These are phyloP conservation scores for Castanospermum australe DNA, from an alignment of 306 rosid species.

Conservation along the genomic window DNA sequence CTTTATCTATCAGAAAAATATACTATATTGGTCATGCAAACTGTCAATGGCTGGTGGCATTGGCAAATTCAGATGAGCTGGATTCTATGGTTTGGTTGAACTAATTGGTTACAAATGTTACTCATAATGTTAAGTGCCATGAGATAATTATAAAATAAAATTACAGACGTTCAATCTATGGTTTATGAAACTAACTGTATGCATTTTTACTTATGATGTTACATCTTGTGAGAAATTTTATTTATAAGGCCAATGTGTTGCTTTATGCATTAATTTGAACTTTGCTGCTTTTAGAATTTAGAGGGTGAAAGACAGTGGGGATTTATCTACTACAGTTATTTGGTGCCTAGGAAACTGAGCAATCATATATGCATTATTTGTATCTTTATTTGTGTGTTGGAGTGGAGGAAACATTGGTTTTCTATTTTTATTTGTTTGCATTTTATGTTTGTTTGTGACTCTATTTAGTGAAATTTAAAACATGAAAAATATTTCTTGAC, in stretches of 20 bases:
- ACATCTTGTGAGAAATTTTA: background rate
- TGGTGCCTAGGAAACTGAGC: slow-evolving; percentile 12
- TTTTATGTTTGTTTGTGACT: slow-evolving; percentile 10
- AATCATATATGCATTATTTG: slow-evolving; percentile 4
- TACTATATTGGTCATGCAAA: too few relatives aligned
- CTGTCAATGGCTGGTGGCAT: background rate
- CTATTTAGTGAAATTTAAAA: background rate
- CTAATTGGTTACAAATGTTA: background rate
- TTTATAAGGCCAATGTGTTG: background rate
- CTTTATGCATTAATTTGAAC: background rate
- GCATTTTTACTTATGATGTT: background rate
- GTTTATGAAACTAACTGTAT: background rate
- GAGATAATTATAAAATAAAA: background rate
- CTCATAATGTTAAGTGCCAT: background rate
- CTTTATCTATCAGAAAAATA: too few relatives aligned
- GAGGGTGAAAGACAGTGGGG: slow-evolving; percentile 19
- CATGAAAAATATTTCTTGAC: slow-evolving; percentile 14
- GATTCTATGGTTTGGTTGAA: background rate
- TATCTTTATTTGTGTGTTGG: background rate
- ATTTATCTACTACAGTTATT: slow-evolving; percentile 5
- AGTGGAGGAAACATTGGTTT: background rate
- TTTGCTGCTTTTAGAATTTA: background rate
- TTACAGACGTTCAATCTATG: background rate
- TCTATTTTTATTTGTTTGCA: slow-evolving; percentile 1
- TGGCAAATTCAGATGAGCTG: background rate